phyloP scores from a whole-genome alignment of 2,329 filamentous ascomycete genomes.

The Cordyceps pruinosa region DNA sequence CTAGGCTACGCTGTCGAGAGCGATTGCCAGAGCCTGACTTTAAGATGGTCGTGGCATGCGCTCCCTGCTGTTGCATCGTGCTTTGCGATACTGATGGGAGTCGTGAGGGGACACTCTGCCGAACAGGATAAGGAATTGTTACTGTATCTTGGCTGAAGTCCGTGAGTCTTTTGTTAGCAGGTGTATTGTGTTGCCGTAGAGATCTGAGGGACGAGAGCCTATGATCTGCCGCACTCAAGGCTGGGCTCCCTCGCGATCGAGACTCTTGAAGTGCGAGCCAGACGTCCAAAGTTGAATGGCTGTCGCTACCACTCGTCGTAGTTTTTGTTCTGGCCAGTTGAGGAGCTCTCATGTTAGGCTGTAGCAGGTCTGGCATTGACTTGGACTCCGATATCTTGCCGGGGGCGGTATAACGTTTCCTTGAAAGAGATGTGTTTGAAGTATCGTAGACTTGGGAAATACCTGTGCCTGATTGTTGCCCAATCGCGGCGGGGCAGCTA shows the following conservation, averaged over 20 bases:
- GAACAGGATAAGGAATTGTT: background rate
- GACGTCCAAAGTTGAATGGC: slow-evolving; percentile 28
- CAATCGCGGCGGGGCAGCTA: slow-evolving; percentile 4
- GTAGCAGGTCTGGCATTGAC: background rate
- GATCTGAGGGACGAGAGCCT: background rate
- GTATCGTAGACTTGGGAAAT: background rate
- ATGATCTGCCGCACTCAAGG: background rate
- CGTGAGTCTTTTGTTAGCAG: background rate
- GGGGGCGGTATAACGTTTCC: slow-evolving; percentile 13
- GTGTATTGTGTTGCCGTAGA: background rate
- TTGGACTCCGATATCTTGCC: background rate
- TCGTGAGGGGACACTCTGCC: background rate
- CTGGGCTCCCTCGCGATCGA: slow-evolving; percentile 22
- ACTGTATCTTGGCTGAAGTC: background rate
- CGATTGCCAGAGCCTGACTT: background rate
- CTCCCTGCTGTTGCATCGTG: background rate
- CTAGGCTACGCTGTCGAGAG: background rate
- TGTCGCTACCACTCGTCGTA: slow-evolving; percentile 18
- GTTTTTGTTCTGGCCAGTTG: background rate
- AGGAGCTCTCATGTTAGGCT: background rate
- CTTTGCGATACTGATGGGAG: background rate
- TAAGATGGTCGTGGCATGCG: background rate
- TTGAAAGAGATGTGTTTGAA: background rate
- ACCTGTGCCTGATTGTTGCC: background rate
- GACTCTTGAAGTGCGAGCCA: slow-evolving; percentile 32